Conservation (phyloP, 225 moss, liverwort and hornwort genomes). For the Antitrichia curtipendula region DNA sequence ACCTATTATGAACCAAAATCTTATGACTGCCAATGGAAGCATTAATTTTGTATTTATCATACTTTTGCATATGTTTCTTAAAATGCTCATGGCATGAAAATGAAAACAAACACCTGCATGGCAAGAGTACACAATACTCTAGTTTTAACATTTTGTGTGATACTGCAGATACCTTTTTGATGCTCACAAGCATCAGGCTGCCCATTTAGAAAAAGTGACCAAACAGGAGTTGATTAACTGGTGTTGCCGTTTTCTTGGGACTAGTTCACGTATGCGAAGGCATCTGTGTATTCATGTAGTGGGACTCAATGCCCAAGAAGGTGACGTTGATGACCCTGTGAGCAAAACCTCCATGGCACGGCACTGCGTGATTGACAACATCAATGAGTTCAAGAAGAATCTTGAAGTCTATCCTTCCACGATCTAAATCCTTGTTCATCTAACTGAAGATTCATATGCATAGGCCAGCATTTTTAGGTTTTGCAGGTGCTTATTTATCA, state of each 20-base stretch:
- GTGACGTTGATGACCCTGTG: slow-evolving; percentile 11
- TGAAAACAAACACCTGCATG: neutral
- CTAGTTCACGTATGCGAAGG: neutral
- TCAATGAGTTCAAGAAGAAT: slow-evolving; percentile 22
- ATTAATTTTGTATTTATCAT: neutral
- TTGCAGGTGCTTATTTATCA: neutral
- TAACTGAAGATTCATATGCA: neutral
- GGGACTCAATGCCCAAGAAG: slow-evolving; percentile 29
- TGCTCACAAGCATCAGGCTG: slow-evolving; percentile 5
- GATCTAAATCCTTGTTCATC: neutral
- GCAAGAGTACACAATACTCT: neutral
- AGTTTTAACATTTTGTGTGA: neutral
- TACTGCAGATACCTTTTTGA: slow-evolving; percentile 28
- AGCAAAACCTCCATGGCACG: neutral
- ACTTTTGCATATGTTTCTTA: neutral
- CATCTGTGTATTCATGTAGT: slow-evolving; percentile 26
- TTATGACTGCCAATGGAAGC: neutral
- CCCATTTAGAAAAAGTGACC: neutral
- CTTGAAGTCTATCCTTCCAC: slow-evolving; percentile 11
- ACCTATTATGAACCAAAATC: neutral
- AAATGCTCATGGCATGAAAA: neutral
- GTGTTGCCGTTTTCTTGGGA: slow-evolving; percentile 18
- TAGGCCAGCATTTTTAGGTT: neutral
- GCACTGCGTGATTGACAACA: neutral
- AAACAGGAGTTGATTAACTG: slow-evolving; percentile 20